Conservation (phyloP, 83 land plant genomes). For the Larix sibirica region DNA sequence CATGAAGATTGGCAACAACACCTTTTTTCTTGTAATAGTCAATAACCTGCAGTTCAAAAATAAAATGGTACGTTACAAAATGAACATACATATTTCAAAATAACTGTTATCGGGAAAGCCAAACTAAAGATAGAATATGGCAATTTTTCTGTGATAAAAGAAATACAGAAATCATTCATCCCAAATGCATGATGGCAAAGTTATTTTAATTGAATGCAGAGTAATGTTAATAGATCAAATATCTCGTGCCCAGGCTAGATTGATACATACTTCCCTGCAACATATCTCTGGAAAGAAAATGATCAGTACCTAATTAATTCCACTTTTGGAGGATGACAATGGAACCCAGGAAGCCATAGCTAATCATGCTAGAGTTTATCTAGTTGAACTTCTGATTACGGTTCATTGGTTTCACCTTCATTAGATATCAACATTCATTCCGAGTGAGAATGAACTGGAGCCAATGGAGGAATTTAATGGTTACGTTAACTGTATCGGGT, state of each 20-base stretch:
- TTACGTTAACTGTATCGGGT: too few species aligned
- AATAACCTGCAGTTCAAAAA: constrained; percentile 52
- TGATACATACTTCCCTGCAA: background rate
- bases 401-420: too few species aligned
- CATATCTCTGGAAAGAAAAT: background rate
- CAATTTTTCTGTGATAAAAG: background rate
- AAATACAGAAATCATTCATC: background rate
- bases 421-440: too few species aligned
- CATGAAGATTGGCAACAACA: constrained; percentile 49
- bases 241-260: background rate
- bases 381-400: too few species aligned
- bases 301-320: too few species aligned
- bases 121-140: too few species aligned
- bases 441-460: too few species aligned
- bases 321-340: too few species aligned
- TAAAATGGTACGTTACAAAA: background rate
- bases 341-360: too few species aligned
- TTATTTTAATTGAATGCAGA: background rate
- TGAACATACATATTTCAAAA: too few species aligned
- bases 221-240: background rate
- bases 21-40: constrained; percentile 69
- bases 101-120: background rate
- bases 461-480: too few species aligned
- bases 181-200: background rate
- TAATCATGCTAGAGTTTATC: too few species aligned